These are phyloP conservation scores for Boletus sp. DNA, from an alignment of 768 basidiomycete genomes.

Conservation along the genomic window DNA sequence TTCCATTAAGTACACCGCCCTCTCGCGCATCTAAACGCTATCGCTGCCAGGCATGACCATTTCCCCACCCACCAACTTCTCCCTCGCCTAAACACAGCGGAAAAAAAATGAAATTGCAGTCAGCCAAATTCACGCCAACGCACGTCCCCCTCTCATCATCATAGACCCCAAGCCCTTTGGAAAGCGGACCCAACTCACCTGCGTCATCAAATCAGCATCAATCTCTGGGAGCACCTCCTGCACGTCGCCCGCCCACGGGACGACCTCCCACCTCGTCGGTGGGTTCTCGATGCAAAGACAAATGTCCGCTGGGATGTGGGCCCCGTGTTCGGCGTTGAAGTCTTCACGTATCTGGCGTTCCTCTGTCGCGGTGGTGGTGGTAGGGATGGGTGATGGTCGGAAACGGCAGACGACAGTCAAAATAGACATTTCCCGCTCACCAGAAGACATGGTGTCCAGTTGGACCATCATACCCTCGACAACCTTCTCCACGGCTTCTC, in stretches of 20 bases:
- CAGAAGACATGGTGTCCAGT: slow-evolving; percentile 63
- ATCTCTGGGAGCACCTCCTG: slow-evolving; percentile 63
- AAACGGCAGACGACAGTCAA: neutral
- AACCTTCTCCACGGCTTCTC: slow-evolving; percentile 62
- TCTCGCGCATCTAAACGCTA: slow-evolving; percentile 19
- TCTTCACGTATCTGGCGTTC: slow-evolving; percentile 61
- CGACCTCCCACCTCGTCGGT: slow-evolving; percentile 71
- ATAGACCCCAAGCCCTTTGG: too few relatives aligned
- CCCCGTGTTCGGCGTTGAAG: slow-evolving; percentile 74
- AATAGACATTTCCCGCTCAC: slow-evolving; percentile 34
- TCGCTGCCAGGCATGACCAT: slow-evolving; percentile 18
- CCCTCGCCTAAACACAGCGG: slow-evolving; percentile 28
- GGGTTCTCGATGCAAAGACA: slow-evolving; percentile 74
- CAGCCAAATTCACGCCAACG: neutral
- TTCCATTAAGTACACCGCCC: too few relatives aligned
- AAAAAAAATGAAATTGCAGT: neutral
- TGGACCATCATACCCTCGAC: slow-evolving; percentile 65
- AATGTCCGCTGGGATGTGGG: slow-evolving; percentile 74
- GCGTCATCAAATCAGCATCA: slow-evolving; percentile 53
- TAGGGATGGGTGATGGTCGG: neutral
- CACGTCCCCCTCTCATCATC: neutral
- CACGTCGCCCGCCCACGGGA: slow-evolving; percentile 53
- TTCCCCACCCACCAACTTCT: slow-evolving; percentile 20
- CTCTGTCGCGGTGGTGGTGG: slow-evolving; percentile 41
- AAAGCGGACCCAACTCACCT: slow-evolving; percentile 37